Conservation (phyloP, 257 asterid species). For the Solanum paucissectum region DNA sequence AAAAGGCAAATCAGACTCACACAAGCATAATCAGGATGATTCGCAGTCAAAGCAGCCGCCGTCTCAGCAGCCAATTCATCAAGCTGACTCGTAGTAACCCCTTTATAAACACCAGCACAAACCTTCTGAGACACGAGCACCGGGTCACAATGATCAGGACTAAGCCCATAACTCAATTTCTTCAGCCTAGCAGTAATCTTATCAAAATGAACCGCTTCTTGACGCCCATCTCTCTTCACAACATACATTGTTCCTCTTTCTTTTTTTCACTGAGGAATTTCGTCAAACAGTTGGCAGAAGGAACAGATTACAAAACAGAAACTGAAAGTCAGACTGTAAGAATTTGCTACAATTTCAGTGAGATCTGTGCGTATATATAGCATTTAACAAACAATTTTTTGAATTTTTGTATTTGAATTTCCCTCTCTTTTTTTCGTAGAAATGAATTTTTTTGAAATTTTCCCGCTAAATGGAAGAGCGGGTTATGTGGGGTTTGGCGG, state of each 20-base stretch:
- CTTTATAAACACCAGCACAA: constrained; percentile 89
- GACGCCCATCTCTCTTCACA: constrained; percentile 91
- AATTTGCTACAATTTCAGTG: background rate
- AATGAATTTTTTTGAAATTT: background rate
- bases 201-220: constrained; percentile 88
- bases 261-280: constrained; percentile 11
- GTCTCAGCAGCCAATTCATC: constrained; percentile 98
- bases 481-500: background rate
- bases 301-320: background rate
- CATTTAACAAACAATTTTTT: background rate
- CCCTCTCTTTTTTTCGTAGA: background rate
- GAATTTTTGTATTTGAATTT: background rate
- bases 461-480: background rate
- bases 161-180: constrained; percentile 86
- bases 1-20: constrained; percentile 28
- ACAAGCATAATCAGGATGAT: constrained; percentile 92
- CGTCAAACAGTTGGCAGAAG: background rate
- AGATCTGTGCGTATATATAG: background rate
- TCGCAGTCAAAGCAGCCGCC: constrained; percentile 89
- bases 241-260: constrained; percentile 45
- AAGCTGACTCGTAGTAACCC: constrained; percentile 93
- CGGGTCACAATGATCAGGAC: constrained; percentile 87
- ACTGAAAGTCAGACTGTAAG: background rate
- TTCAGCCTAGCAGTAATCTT: constrained; percentile 89
- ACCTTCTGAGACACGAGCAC: constrained; percentile 83